Evolutionary conservation across 2,329 filamentous ascomycete species (phyloP).

Genomic region (Penicillium glabrum): DNA sequence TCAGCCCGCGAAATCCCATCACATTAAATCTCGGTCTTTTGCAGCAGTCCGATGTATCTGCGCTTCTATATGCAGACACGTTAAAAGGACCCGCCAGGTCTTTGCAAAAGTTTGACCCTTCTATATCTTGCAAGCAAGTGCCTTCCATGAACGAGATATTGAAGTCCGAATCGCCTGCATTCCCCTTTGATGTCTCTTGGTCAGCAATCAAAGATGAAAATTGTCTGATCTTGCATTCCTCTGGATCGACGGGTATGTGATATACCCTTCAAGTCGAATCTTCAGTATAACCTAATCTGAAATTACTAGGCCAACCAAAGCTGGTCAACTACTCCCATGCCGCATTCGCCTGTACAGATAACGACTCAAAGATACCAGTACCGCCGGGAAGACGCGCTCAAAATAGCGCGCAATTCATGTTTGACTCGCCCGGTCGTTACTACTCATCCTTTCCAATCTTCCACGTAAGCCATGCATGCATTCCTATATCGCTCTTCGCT

Average conservation of each 20-base stretch:
- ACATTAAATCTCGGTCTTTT: conserved; percentile 13
- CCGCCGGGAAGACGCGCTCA: conserved; percentile 10
- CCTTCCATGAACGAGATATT: conserved; percentile 10
- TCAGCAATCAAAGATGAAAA: conserved; percentile 8
- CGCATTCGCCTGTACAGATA: conserved; percentile 13
- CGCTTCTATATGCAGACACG: conserved; percentile 9
- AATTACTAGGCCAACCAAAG: conserved; percentile 6
- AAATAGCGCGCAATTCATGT: conserved; percentile 9
- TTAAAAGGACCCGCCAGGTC: conserved; percentile 6
- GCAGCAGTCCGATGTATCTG: conserved; percentile 11
- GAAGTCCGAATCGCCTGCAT: conserved; percentile 1
- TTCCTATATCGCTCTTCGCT: background rate
- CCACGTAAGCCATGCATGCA: conserved; percentile 1
- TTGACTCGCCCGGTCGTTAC: conserved; percentile 7
- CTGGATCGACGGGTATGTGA: conserved; percentile 11
- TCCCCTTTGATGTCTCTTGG: conserved; percentile 6
- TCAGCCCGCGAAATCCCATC: conserved; percentile 10
- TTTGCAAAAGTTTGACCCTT: conserved; percentile 14
- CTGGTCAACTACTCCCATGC: conserved; percentile 12
- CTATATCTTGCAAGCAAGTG: conserved; percentile 14
- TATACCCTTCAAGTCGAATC: background rate
- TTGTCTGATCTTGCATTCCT: conserved; percentile 12
- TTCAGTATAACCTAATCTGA: background rate
- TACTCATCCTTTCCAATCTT: conserved; percentile 15
- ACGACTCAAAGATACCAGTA: conserved; percentile 10